Conservation (phyloP, 805 yeast species). For the Nakazawaea molendinolei region DNA sequence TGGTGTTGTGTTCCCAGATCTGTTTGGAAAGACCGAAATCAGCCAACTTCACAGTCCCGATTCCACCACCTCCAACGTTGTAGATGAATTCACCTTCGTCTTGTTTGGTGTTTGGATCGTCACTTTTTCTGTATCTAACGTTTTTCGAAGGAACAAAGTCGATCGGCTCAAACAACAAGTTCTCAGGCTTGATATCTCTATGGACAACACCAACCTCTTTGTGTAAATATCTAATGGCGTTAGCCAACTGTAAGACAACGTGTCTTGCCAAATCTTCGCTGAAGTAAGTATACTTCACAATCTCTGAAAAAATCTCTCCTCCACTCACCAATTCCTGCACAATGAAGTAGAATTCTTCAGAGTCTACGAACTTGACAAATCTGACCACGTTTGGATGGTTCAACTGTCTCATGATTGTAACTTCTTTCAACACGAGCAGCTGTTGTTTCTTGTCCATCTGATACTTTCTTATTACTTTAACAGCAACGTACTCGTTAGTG, state of each 20-base stretch:
- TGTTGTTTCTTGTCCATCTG: constrained; percentile 45
- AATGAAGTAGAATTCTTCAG: constrained; percentile 47
- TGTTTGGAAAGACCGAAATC: constrained; percentile 94
- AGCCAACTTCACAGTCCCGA: constrained; percentile 85
- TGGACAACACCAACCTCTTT: constrained; percentile 69
- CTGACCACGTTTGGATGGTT: constrained; percentile 56
- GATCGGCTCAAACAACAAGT: constrained; percentile 56
- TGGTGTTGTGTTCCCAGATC: constrained; percentile 79
- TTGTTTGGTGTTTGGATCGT: constrained; percentile 59
- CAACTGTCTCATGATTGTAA: constrained; percentile 61
- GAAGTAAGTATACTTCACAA: constrained; percentile 71
- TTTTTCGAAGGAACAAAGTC: constrained; percentile 31
- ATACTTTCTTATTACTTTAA: constrained; percentile 65
- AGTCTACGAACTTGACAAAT: constrained; percentile 47
- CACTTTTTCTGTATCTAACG: constrained; percentile 46
- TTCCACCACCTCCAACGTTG: constrained; percentile 87
- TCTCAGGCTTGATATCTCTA: constrained; percentile 80
- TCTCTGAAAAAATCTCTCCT: constrained; percentile 77
- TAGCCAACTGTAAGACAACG: constrained; percentile 64
- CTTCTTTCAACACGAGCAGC: constrained; percentile 61
- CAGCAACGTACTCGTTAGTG: constrained; percentile 48
- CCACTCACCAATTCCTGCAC: constrained; percentile 66
- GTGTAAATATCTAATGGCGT: constrained; percentile 65
- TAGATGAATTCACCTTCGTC: constrained; percentile 86
- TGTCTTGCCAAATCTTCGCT: constrained; percentile 68